Evolutionary conservation across 164 flowering plant species (phyloP), one percentile per base, ranked within the genome.

Genomic region (Euptelea pleiosperma): DNA sequence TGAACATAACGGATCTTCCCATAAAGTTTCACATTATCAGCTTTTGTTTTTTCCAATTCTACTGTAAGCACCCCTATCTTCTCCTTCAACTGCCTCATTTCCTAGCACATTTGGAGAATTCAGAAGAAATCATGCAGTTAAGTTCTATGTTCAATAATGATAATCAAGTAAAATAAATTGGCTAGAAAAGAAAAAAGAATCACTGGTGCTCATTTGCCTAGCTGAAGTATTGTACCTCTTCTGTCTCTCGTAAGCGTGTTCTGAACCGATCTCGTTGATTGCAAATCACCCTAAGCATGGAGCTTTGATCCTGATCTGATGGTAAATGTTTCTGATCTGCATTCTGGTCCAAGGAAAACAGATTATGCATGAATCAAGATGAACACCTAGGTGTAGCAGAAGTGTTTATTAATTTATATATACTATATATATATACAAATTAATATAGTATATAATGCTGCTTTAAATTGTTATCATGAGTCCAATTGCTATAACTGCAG

Each of bases 1-100:
- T 91, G 97, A 57, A 94, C 96, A 74, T 89, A 94, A 52, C 99
- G 96, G 43, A 94, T 94, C 73, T 91, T 94, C 29, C 96, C 99
- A 75, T 94, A 94, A 33, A 94, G 91, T 65, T 89, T 89, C 63
- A 94, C 98, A 69, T 94, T 94, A 66, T 94, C 99, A 45, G 96
- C 96, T 77, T 82, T 91, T 25, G 91, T 82, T 64, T 84, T 94
- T 59, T 91, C 99, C 41, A 91, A 74, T 44, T 94, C 96, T 49
- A 62, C 81, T 7, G 77, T 83, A 46, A 94, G 70, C 35, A 42
- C 44, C 40, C 94, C 82, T 52, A 85, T 82, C 82, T 83, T 94
- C 81, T 94, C 98, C 65, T 87, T 94, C 79, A 89, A 71, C 58
- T 72, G 91, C 62, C 96, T 84, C 70, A 84, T 69, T 80, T 94